Base-by-base conservation (phyloP, 2,329 filamentous ascomycete genomes). In the Shiraia sp. region DNA sequence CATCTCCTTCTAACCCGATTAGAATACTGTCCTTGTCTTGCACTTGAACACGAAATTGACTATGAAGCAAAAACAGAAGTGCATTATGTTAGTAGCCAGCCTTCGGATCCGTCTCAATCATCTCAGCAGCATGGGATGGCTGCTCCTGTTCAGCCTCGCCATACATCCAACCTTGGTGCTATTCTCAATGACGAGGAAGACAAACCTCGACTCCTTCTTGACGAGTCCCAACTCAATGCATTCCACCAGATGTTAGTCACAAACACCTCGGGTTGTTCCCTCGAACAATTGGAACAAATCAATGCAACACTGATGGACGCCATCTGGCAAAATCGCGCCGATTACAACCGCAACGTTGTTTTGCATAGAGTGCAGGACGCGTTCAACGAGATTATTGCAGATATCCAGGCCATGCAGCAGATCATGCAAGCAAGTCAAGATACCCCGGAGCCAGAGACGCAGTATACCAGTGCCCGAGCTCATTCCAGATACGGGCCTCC, bases 201-300 rank as follows among this genome's bases (percentile, higher is more conserved):
- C 1, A 55, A 61, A 36, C 65, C 61, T 1, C 52, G 59, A 27
- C 51, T 75, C 38, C 65, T 75, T 19, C 53, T 82, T 10, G 78
- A 82, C 44, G 68, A 76, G 8, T 53, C 61, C 0, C 75, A 79
- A 22, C 73, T 90, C 16, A 68, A 74, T 2, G 65, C 73, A 6
- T 78, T 95, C 40, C 77, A 90, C 42, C 66, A 76, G 0, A 75
- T 82, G 26, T 73, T 96, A 24, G 83, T 85, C 0, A 72, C 79
- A 19, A 76, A 78, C 31, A 92, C 88, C 2, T 85, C 82, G 14
- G 89, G 88, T 1, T 88, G 88, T 66, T 88, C 86, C 0, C 88
- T 99, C 37, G 93, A 99, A 72, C 92, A 99, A 68, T 75, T 99
- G 14, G 92, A 97, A 75, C 92, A 97, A 70, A 85, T 96, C 65